phyloP scores from a whole-genome alignment of 2,329 filamentous ascomycete genomes.

The Fusarium clavum region DNA sequence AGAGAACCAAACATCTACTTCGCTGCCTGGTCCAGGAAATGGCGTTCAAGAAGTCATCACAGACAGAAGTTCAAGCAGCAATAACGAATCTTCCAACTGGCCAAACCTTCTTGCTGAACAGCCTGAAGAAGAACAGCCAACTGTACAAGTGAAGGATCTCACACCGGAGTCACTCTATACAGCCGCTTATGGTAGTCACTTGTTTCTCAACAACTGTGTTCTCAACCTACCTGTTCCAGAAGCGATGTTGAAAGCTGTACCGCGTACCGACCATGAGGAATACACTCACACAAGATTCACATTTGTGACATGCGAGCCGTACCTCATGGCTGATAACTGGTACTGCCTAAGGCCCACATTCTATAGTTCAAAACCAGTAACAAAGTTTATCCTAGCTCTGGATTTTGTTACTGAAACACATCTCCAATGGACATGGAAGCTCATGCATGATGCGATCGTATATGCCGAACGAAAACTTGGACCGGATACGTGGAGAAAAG shows the following conservation, averaged over 20 bases:
- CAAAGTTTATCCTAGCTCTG: background rate
- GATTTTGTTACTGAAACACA: rapidly evolving
- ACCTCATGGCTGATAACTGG: rapidly evolving
- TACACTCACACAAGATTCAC: slow-evolving; percentile 9
- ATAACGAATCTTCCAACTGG: background rate
- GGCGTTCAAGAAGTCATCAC: background rate
- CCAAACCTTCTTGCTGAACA: rapidly evolving
- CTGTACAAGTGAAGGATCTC: rapidly evolving
- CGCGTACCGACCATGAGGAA: background rate
- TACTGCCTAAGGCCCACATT: background rate
- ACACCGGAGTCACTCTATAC: background rate
- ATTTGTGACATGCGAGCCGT: background rate
- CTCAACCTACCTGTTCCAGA: background rate
- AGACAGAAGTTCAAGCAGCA: rapidly evolving
- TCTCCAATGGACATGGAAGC: background rate
- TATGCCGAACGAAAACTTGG: background rate
- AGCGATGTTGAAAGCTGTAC: background rate
- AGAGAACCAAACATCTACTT: too few relatives aligned
- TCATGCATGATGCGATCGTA: background rate
- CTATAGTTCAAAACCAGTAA: background rate
- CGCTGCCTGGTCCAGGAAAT: rapidly evolving
- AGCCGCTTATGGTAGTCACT: background rate
- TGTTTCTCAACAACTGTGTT: background rate
- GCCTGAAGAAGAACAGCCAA: rapidly evolving
- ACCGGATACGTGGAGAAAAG: background rate